Conservation (phyloP, 768 basidiomycete genomes). For the Mycena albidolilacea region DNA sequence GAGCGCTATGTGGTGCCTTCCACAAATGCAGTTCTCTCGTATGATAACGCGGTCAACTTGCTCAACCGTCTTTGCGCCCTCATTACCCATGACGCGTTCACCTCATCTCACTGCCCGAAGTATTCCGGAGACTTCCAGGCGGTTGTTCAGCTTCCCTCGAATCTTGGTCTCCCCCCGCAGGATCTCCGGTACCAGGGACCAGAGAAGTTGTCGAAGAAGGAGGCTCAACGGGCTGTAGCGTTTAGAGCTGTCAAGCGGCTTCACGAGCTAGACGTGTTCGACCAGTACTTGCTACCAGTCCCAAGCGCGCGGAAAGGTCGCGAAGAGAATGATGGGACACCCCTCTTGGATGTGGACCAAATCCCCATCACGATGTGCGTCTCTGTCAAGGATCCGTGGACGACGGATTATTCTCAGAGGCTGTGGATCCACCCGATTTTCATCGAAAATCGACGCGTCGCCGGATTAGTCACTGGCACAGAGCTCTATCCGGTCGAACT, state of each 20-base stretch:
- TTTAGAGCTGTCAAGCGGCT: constrained; percentile 83
- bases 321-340: constrained; percentile 68
- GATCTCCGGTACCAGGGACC: constrained; percentile 75
- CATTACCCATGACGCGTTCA: constrained; percentile 81
- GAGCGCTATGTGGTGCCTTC: constrained; percentile 81
- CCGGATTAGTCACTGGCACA: constrained; percentile 80
- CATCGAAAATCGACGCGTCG: constrained; percentile 63
- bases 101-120: constrained; percentile 69
- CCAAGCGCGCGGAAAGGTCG: constrained; percentile 65
- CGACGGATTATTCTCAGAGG: constrained; percentile 56
- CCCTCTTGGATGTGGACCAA: constrained; percentile 57
- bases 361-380: constrained; percentile 73
- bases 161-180: constrained; percentile 70
- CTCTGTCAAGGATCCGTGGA: constrained; percentile 77
- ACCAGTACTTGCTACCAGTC: constrained; percentile 86
- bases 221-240: constrained; percentile 87
- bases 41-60: constrained; percentile 79
- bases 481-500: constrained; percentile 65
- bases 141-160: constrained; percentile 76
- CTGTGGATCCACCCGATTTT: constrained; percentile 77
- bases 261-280: constrained; percentile 80
- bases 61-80: constrained; percentile 84
- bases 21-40: constrained; percentile 86
- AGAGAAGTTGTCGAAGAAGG: constrained; percentile 75
- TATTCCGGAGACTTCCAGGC: constrained; percentile 74